These are phyloP conservation scores for Aspergillus pseudoviridinutans DNA, from an alignment of 2,329 filamentous ascomycete genomes.

Conservation along the genomic window DNA sequence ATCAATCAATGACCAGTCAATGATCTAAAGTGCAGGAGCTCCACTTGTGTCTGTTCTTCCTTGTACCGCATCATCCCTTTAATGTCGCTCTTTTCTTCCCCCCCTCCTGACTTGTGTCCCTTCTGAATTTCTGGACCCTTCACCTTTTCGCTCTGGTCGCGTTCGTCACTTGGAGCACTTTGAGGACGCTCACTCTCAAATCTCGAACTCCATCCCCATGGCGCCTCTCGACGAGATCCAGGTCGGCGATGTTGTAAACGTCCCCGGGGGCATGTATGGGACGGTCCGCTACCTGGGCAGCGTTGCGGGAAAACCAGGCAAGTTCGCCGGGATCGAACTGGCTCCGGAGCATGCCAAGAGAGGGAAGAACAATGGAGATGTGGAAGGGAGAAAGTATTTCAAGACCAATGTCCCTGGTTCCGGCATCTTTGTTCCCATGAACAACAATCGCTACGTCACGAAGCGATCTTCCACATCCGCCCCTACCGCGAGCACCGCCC, in stretches of 20 bases:
- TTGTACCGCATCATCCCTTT: background rate
- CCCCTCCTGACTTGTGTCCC: background rate
- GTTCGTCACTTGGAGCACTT: background rate
- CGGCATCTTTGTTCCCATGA: slow-evolving; percentile 87
- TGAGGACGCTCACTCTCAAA: background rate
- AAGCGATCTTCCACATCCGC: slow-evolving; percentile 48
- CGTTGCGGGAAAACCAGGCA: slow-evolving; percentile 84
- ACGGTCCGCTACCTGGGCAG: slow-evolving; percentile 82
- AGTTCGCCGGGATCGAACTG: slow-evolving; percentile 89
- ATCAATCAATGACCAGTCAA: background rate
- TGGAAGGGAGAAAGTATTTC: slow-evolving; percentile 84
- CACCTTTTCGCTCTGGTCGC: background rate
- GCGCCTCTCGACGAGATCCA: slow-evolving; percentile 52
- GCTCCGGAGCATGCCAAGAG: slow-evolving; percentile 71
- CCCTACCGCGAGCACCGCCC: slow-evolving; percentile 49
- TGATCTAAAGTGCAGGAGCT: background rate
- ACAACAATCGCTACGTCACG: slow-evolving; percentile 65
- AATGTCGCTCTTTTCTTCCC: background rate
- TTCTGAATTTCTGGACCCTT: background rate
- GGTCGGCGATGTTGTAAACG: slow-evolving; percentile 81
- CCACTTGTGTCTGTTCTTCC: background rate
- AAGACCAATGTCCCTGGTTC: slow-evolving; percentile 71
- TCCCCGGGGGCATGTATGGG: slow-evolving; percentile 89
- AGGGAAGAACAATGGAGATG: slow-evolving; percentile 94
- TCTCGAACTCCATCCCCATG: slow-evolving; percentile 23